These are phyloP conservation scores for Epichloe glyceriae DNA, from an alignment of 2,329 filamentous ascomycete species.

Conservation along the genomic window DNA sequence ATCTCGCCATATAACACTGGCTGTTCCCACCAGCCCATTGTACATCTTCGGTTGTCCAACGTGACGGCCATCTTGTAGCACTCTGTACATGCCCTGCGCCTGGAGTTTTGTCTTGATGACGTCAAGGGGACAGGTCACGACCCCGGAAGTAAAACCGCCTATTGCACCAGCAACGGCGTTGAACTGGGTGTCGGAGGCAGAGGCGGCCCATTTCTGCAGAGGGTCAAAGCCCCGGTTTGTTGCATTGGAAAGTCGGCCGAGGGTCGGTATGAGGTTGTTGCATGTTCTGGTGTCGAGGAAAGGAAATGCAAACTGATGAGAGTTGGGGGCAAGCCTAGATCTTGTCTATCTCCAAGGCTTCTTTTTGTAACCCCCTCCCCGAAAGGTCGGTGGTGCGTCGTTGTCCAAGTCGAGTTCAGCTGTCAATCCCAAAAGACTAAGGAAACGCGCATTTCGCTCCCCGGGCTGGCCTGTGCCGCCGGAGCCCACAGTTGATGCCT, in stretches of 20 bases:
- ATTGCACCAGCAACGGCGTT: constrained; percentile 78
- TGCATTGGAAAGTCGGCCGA: constrained; percentile 20
- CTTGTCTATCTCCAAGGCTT: neutral
- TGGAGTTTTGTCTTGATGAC: constrained; percentile 99
- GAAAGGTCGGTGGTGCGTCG: neutral
- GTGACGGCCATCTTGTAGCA: constrained; percentile 34
- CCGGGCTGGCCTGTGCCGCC: too few relatives aligned
- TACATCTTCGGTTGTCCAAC: constrained; percentile 52
- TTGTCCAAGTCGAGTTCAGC: neutral
- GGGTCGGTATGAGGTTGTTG: constrained; percentile 22
- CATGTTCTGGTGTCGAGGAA: constrained; percentile 23
- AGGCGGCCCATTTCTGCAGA: constrained; percentile 42
- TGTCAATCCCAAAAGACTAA: constrained; percentile 2
- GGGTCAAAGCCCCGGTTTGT: constrained; percentile 22
- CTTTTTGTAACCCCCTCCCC: constrained; percentile 1
- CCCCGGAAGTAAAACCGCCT: constrained; percentile 82
- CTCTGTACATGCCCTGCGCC: constrained; percentile 73
- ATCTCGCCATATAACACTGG: constrained; percentile 69
- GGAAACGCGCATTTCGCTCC: neutral
- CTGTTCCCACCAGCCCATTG: constrained; percentile 76
- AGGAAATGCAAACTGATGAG: neutral
- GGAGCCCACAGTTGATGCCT: too few relatives aligned
- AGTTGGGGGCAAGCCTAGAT: neutral
- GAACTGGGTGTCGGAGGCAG: constrained; percentile 51
- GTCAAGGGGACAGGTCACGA: constrained; percentile 93